Percentiles rank a stretch among this genome's conserved stretches.
Evolutionary conservation across 257 asterid genomes (phyloP).

Genomic region (Penstemon barbatus): DNA sequence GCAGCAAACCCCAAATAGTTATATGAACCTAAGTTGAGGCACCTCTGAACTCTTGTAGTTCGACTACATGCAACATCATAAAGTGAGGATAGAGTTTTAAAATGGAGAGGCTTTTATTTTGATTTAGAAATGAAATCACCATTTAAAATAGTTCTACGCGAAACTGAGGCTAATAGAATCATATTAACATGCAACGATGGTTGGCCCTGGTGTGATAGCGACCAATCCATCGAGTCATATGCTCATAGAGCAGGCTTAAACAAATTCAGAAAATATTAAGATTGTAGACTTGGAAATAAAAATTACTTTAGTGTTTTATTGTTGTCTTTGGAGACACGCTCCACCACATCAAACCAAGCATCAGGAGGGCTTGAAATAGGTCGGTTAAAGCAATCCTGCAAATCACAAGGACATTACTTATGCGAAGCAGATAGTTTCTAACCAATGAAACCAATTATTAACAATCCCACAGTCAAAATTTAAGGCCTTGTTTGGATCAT

Average conservation of each 20-base stretch:
- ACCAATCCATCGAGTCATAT: neutral
- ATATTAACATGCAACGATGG: neutral
- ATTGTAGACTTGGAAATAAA: constrained; percentile 13
- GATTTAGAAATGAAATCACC: too few species aligned
- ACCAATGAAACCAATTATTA: neutral
- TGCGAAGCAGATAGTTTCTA: constrained; percentile 8
- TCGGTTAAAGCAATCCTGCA: constrained; percentile 94
- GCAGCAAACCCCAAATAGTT: constrained; percentile 99
- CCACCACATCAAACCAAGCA: constrained; percentile 99
- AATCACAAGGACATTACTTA: constrained; percentile 16
- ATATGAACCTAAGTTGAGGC: constrained; percentile 97
- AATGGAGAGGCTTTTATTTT: constrained; percentile 21
- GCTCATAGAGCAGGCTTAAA: neutral
- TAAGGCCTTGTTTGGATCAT: neutral
- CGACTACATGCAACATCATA: constrained; percentile 56
- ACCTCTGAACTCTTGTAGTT: constrained; percentile 59
- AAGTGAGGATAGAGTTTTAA: constrained; percentile 20
- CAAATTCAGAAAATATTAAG: neutral
- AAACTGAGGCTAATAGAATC: constrained; percentile 3
- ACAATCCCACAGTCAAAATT: neutral
- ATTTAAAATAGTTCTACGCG: neutral
- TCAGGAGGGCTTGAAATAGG: constrained; percentile 99
- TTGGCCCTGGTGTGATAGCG: too few species aligned
- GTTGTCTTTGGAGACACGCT: constrained; percentile 86
- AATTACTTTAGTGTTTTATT: constrained; percentile 88